Evolutionary conservation across 495 filamentous ascomycete species (phyloP), one percentile per base, ranked within the genome.

Genomic region (Tricharina praecox): DNA sequence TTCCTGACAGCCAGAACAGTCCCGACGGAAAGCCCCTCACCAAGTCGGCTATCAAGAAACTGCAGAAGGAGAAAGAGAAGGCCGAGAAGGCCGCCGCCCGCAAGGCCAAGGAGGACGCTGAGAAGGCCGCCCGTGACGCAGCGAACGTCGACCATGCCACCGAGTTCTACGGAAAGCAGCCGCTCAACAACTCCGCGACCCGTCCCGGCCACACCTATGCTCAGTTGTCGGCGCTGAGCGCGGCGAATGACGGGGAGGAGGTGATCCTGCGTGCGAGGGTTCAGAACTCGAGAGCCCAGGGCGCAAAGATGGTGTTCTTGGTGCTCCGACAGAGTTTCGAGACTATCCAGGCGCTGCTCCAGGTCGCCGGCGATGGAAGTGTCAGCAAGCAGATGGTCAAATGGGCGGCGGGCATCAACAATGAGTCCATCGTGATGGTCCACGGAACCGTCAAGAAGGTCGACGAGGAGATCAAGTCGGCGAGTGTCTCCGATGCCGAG

Each of bases 251-350:
- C 25, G 81, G 82, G 51, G 78, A 87, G 67, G 76, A 78, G 49
- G 70, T 95, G 34, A 72, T 75, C 19, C 74, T 96, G 49, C 75
- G 87, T 16, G 88, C 81, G 4, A 81, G 83, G 65, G 69, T 95
- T 21, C 85, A 94, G 62, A 93, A 90, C 66, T 68, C 81, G 18
- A 71, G 88, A 52, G 78, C 81, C 50, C 83, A 95, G 68, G 82
- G 84, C 53, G 81, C 85, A 50, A 92, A 94, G 66, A 77, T 95
- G 69, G 81, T 76, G 47, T 95, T 96, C 67, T 72, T 95, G 58
- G 83, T 90, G 64, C 72, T 96, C 46, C 72, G 86, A 47, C 79
- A 93, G 68, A 78, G 82, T 59, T 76, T 77, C 40, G 74, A 77
- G 59, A 79, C 83, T 21, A 76, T 94, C 15, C 87, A 94, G 68